Conservation (phyloP, 2,329 filamentous ascomycete genomes). For the Trichoderma sp. region DNA sequence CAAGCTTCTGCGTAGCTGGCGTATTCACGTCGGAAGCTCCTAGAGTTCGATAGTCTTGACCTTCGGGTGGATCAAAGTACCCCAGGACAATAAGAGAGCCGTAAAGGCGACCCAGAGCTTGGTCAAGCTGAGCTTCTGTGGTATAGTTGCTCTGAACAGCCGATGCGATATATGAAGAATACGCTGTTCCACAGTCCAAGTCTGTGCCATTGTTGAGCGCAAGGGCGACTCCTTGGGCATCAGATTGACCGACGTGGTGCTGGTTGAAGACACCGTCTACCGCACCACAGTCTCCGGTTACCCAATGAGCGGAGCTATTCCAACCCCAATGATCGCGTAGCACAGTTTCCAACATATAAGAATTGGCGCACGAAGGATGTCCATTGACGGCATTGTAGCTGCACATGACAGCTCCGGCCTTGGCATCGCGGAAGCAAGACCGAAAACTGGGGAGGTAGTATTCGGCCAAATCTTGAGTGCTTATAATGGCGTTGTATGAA, state of each 20-base stretch:
- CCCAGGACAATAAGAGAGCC: not conserved
- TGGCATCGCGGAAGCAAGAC: not conserved
- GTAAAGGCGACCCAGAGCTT: not conserved
- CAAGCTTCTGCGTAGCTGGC: not conserved
- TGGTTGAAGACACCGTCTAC: not conserved
- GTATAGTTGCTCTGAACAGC: not conserved
- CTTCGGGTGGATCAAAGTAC: not conserved
- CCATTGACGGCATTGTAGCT: not conserved
- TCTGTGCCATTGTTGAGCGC: not conserved
- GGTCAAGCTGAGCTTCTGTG: not conserved
- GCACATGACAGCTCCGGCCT: not conserved
- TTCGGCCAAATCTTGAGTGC: not conserved
- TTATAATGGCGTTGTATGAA: not conserved
- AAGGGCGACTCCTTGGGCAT: not conserved
- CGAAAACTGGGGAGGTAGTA: not conserved
- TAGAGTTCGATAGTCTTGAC: not conserved
- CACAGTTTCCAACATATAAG: not conserved
- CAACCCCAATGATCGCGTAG: not conserved
- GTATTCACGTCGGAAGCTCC: not conserved
- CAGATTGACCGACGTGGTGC: not conserved
- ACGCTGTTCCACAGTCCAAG: not conserved
- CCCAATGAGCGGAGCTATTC: not conserved
- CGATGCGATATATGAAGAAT: not conserved
- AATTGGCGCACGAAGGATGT: not conserved
- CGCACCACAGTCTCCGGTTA: not conserved